Evolutionary conservation across 805 yeast genomes (phyloP).

Genomic region (Candida silvatica): DNA sequence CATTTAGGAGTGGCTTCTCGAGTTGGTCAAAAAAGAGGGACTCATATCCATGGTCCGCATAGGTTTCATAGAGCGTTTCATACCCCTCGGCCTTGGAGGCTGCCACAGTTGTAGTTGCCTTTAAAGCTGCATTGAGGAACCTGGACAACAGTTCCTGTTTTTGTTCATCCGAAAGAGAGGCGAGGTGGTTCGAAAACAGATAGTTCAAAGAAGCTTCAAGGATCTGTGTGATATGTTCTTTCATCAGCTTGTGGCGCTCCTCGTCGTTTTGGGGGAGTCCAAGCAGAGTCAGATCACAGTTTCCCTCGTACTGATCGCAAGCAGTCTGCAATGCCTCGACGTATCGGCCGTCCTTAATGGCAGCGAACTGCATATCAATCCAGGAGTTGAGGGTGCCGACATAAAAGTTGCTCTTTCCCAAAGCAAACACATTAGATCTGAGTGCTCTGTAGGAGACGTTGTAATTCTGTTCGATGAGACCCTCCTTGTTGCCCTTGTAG

Average conservation of each 20-base stretch:
- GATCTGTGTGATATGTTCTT: conserved; percentile 47
- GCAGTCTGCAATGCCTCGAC: conserved; percentile 50
- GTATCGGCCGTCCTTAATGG: conserved; percentile 41
- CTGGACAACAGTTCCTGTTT: conserved; percentile 16
- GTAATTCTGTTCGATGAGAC: conserved; percentile 11
- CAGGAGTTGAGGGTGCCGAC: conserved; percentile 58
- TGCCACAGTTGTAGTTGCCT: conserved; percentile 30
- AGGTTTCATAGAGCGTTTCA: conserved; percentile 38
- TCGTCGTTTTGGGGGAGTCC: conserved; percentile 45
- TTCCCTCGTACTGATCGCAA: conserved; percentile 42
- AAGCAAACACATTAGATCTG: conserved; percentile 39
- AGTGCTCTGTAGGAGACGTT: conserved; percentile 27
- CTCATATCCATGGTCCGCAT: conserved; percentile 24
- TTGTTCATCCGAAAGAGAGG: conserved; percentile 4
- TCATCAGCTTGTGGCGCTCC: conserved; percentile 39
- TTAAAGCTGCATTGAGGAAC: conserved; percentile 30
- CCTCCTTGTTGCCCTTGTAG: conserved; percentile 8
- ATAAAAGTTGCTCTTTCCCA: conserved; percentile 43
- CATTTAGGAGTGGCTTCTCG: conserved; percentile 41
- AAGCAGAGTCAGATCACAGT: conserved; percentile 37
- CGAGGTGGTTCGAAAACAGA: conserved; percentile 23
- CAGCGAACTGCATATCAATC: conserved; percentile 53
- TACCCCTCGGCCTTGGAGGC: conserved; percentile 24
- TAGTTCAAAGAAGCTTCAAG: conserved; percentile 43
- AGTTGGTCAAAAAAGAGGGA: conserved; percentile 42